Evolutionary conservation across 768 basidiomycete species (phyloP), one percentile per base, ranked within the genome.

Genomic region (Phlebiopsis flavidoalba): DNA sequence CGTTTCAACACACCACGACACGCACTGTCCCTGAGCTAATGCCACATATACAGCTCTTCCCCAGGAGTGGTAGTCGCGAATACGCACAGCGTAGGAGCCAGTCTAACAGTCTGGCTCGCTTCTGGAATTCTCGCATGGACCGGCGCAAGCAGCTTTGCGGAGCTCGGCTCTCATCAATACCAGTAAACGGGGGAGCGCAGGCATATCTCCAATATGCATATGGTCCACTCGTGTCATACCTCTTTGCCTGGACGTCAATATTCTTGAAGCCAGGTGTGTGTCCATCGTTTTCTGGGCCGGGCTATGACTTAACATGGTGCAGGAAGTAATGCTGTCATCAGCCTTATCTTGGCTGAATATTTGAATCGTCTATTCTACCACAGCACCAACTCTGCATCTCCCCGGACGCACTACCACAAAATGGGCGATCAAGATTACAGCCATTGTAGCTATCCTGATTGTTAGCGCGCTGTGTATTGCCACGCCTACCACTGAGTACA

Each of bases 171-270:
- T 88, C 87, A 47, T 89, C 90, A 43, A 92, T 96, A 70, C 93
- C 93, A 15, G 74, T 91, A 59, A 79, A 80, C 62, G 83, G 82
- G 5, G 82, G 82, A 19, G 78, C 82, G 45, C 87, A 89, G 63
- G 87, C 94, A 15, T 97, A 97, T 72, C 83, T 97, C 22, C 85
- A 87, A 22, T 95, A 95, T 69, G 84, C 94, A 43, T 97, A 92
- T 69, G 92, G 90, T 1, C 91, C 92, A 24, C 79, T 93, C 17
- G 76, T 88, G 43, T 93, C 95, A 8, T 99, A 93, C 71, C 80
- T 97, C 10, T 99, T 93, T 74, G 88, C 94, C 15, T 99, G 95
- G 93, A 95, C 93, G 14, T 89, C 93, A 4, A 95, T 95, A 58
- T 88, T 90, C 15, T 75, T 96, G 17, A 94, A 88, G 69, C 94